Conservation (phyloP, 768 basidiomycete species). For the Chlorophyllum brunneum region DNA sequence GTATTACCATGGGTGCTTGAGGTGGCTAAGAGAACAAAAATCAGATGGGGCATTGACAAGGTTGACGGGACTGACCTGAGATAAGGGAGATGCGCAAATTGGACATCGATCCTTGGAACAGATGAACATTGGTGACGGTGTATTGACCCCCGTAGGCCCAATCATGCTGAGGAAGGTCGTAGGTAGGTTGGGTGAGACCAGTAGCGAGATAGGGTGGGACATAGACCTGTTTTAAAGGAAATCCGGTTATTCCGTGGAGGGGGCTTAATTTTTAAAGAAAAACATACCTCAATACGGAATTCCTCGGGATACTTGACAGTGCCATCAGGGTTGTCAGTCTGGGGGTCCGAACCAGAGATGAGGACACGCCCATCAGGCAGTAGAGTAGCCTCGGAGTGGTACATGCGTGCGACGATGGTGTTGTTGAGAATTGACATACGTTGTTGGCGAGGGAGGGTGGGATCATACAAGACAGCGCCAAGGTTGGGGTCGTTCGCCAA, state of each 20-base stretch:
- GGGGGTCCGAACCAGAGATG: conserved; percentile 73
- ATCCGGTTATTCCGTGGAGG: not conserved
- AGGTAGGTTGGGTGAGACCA: conserved; percentile 59
- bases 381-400: conserved; percentile 74
- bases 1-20: conserved; percentile 78
- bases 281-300: conserved; percentile 53
- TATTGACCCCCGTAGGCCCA: conserved; percentile 59
- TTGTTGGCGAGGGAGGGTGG: conserved; percentile 49
- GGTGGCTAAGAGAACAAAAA: conserved; percentile 38
- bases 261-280: not conserved
- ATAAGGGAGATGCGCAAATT: conserved; percentile 59
- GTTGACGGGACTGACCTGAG: conserved; percentile 42
- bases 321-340: conserved; percentile 41
- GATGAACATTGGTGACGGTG: conserved; percentile 43
- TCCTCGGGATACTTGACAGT: conserved; percentile 63
- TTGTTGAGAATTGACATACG: conserved; percentile 63
- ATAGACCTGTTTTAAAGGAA: conserved; percentile 51
- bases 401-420: conserved; percentile 72
- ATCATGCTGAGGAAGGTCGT: conserved; percentile 54
- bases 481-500: conserved; percentile 62
- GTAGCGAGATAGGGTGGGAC: conserved; percentile 80
- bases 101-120: conserved; percentile 38
- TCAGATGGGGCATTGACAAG: not conserved
- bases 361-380: conserved; percentile 73
- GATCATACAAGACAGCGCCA: conserved; percentile 67